Conservation (phyloP, 305 asterid species). For the Rubia balearica region DNA sequence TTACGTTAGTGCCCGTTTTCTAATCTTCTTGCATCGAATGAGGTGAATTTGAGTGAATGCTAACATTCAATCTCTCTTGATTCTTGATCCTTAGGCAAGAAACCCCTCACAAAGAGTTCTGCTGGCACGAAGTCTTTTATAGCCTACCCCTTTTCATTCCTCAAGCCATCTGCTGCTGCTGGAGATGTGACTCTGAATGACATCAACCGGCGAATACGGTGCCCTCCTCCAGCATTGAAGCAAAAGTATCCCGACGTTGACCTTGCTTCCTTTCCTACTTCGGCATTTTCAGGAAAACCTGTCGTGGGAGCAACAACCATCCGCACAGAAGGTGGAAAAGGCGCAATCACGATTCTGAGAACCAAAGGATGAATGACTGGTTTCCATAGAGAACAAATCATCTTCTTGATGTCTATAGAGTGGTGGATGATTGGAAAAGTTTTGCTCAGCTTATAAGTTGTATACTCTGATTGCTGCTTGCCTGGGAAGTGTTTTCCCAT, state of each 20-base stretch:
- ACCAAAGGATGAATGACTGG: conserved; percentile 25
- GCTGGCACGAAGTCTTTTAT: conserved; percentile 20
- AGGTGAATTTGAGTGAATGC: neutral
- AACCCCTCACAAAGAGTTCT: conserved; percentile 13
- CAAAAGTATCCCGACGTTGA: conserved; percentile 9
- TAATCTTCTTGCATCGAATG: neutral
- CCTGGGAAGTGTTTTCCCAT: no score
- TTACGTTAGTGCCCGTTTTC: neutral
- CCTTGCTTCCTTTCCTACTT: conserved; percentile 24
- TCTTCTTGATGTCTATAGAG: no score
- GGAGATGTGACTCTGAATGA: conserved; percentile 37
- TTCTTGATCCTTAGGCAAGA: conserved; percentile 24
- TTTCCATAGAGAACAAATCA: neutral
- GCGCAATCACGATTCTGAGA: conserved; percentile 35
- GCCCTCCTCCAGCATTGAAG: conserved; percentile 17
- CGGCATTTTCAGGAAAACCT: conserved; percentile 35
- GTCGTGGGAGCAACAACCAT: conserved; percentile 29
- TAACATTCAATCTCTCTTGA: neutral
- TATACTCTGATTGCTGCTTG: neutral
- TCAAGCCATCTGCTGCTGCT: conserved; percentile 27
- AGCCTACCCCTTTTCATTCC: conserved; percentile 27
- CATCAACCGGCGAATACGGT: conserved; percentile 24
- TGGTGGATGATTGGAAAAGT: neutral
- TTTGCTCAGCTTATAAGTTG: neutral
- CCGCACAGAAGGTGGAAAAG: conserved; percentile 31